A percentile compares a stretch with the other conserved stretches of the same genome.
Evolutionary conservation across 805 yeast species (phyloP).

Genomic region (Myxozyma vanderwaltii): DNA sequence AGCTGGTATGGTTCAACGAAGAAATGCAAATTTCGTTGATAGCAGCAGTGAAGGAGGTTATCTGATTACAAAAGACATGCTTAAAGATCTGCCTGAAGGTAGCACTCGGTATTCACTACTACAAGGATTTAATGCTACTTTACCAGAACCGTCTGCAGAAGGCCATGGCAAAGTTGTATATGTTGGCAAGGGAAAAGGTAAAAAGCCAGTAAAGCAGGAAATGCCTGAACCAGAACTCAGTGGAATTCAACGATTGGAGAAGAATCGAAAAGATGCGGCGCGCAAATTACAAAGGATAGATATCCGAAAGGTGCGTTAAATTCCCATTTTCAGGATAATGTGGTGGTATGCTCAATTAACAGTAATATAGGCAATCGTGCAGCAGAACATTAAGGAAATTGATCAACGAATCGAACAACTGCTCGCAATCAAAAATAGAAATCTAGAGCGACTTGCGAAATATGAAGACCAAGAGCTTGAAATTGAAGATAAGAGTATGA

Average conservation of each 20-base stretch:
- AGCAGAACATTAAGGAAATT: conserved; percentile 25
- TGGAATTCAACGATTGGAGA: conserved; percentile 25
- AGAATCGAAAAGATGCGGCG: conserved; percentile 12
- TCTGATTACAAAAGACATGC: conserved; percentile 59
- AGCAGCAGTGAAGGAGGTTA: conserved; percentile 1
- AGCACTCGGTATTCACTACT: conserved; percentile 53
- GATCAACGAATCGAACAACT: conserved; percentile 27
- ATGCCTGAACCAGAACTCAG: conserved; percentile 21
- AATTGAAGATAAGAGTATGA: conserved; percentile 26
- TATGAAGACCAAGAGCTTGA: conserved; percentile 31
- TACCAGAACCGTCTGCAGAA: conserved; percentile 20
- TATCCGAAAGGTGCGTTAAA: conserved; percentile 23
- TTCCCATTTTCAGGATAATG: background rate
- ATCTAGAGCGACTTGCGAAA: conserved; percentile 22
- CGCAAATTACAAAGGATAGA: conserved; percentile 28
- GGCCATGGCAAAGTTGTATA: background rate
- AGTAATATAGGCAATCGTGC: conserved; percentile 23
- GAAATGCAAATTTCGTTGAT: background rate
- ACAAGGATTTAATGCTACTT: conserved; percentile 68
- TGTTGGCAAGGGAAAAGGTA: conserved; percentile 6
- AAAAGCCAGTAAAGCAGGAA: conserved; percentile 1
- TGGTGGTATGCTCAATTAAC: background rate
- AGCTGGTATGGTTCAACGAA: background rate
- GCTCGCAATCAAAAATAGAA: conserved; percentile 7
- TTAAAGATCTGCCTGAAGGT: conserved; percentile 54